Percentiles rank a stretch among this genome's conserved stretches.
Evolutionary conservation across 345 rosid species (phyloP).

Genomic region (Lepidium sativum): DNA sequence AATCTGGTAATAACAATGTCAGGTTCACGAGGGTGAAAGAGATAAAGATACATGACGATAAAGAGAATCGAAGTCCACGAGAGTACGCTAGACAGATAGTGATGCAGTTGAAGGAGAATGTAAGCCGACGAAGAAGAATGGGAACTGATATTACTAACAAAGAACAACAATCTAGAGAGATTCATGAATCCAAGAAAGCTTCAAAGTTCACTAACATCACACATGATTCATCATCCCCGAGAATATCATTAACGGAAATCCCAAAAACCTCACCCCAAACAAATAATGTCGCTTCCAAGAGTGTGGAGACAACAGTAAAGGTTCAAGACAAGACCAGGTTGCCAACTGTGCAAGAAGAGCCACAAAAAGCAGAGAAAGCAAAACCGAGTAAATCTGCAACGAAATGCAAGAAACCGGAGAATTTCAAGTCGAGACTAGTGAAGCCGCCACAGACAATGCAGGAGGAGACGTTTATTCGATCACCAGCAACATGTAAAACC

Average conservation of each 20-base stretch:
- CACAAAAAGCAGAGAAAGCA: neutral
- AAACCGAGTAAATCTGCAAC: constrained; percentile 23
- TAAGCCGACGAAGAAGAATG: constrained; percentile 39
- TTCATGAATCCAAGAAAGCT: constrained; percentile 44
- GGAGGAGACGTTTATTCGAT: constrained; percentile 54
- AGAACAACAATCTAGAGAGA: constrained; percentile 34
- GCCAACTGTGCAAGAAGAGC: constrained; percentile 20
- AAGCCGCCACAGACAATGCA: constrained; percentile 51
- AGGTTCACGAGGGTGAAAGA: constrained; percentile 43
- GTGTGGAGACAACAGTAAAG: neutral
- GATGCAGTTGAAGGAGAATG: constrained; percentile 69
- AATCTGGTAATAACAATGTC: constrained; percentile 15
- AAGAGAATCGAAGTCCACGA: constrained; percentile 54
- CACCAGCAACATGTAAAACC: constrained; percentile 15
- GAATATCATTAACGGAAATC: constrained; percentile 35
- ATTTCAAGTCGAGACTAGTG: constrained; percentile 28
- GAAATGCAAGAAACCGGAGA: constrained; percentile 32
- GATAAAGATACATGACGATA: constrained; percentile 41
- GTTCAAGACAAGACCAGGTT: constrained; percentile 17
- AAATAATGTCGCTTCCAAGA: constrained; percentile 5
- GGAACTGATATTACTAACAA: constrained; percentile 80
- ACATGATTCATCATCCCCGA: constrained; percentile 42
- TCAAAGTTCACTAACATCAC: constrained; percentile 24
- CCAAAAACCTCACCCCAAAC: constrained; percentile 22
- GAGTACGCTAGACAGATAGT: constrained; percentile 65